Evolutionary conservation across 768 basidiomycete species (phyloP).

Genomic region (Termitomyces sp.): DNA sequence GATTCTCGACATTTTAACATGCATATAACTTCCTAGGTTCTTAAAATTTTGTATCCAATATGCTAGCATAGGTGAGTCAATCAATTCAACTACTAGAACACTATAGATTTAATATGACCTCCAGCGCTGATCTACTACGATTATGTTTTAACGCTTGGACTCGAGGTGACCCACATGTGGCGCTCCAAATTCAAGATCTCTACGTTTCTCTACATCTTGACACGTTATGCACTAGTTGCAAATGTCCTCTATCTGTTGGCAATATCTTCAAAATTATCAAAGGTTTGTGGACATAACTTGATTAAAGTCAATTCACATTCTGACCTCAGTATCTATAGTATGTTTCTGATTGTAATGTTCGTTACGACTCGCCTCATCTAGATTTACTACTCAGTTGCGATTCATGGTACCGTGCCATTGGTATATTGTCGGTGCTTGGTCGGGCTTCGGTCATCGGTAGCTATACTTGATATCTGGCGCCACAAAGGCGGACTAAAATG

Average conservation of each 20-base stretch:
- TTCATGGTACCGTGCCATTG: constrained; percentile 11
- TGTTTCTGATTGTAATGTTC: not conserved
- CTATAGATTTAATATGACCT: not conserved
- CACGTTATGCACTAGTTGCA: constrained; percentile 24
- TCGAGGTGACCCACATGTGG: constrained; percentile 25
- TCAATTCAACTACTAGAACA: not conserved
- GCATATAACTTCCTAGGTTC: not conserved
- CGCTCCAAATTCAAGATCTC: constrained; percentile 15
- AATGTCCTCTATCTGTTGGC: constrained; percentile 24
- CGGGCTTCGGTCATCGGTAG: constrained; percentile 17
- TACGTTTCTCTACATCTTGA: constrained; percentile 21
- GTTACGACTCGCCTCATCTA: not conserved
- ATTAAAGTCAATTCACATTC: not conserved
- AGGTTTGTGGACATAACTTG: constrained; percentile 3
- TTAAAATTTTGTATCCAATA: constrained; percentile 3
- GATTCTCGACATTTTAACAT: not conserved
- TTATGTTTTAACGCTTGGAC: constrained; percentile 22
- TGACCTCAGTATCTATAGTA: not conserved
- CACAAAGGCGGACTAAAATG: not conserved
- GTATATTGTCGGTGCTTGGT: constrained; percentile 8
- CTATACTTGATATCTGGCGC: not conserved
- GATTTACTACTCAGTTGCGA: constrained; percentile 6
- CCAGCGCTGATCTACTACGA: constrained; percentile 16
- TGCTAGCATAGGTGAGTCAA: constrained; percentile 1
- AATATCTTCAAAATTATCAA: constrained; percentile 12